Percentiles rank a stretch among this genome's conserved stretches.
phyloP scores from a whole-genome alignment of 768 basidiomycete species.

The Lactarius evosmus region DNA sequence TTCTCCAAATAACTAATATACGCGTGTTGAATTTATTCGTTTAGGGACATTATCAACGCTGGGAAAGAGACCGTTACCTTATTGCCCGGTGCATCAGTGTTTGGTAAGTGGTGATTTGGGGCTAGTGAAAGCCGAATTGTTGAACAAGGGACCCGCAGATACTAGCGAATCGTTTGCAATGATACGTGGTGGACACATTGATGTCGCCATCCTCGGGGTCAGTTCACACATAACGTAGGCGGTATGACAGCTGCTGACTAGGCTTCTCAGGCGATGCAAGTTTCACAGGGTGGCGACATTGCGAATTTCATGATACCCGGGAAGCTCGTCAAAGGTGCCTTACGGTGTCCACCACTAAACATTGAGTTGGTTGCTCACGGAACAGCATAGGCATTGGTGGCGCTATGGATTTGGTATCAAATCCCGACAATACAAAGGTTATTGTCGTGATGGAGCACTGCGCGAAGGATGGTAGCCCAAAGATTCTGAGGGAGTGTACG shows the following conservation, averaged over 20 bases:
- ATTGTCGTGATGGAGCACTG: constrained; percentile 89
- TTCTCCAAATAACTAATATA: constrained; percentile 5
- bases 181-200: constrained; percentile 96
- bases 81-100: constrained; percentile 86
- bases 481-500: constrained; percentile 76
- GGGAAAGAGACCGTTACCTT: constrained; percentile 94
- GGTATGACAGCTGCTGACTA: constrained; percentile 9
- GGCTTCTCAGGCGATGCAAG: constrained; percentile 81
- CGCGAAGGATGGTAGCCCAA: constrained; percentile 85
- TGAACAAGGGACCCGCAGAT: constrained; percentile 44
- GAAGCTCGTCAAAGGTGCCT: constrained; percentile 76
- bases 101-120: constrained; percentile 51
- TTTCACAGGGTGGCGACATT: constrained; percentile 87
- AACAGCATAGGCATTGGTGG: constrained; percentile 75
- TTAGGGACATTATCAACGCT: constrained; percentile 87
- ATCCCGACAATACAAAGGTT: constrained; percentile 92
- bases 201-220: constrained; percentile 91
- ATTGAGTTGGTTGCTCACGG: background rate
- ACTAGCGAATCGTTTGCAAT: constrained; percentile 94
- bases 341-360: background rate
- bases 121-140: background rate
- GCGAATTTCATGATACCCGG: constrained; percentile 99
- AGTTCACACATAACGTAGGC: constrained; percentile 33
- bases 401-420: constrained; percentile 95
- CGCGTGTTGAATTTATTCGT: background rate